Base-by-base conservation (phyloP, 2,329 filamentous ascomycete species). In the Seiridium cupressi region DNA sequence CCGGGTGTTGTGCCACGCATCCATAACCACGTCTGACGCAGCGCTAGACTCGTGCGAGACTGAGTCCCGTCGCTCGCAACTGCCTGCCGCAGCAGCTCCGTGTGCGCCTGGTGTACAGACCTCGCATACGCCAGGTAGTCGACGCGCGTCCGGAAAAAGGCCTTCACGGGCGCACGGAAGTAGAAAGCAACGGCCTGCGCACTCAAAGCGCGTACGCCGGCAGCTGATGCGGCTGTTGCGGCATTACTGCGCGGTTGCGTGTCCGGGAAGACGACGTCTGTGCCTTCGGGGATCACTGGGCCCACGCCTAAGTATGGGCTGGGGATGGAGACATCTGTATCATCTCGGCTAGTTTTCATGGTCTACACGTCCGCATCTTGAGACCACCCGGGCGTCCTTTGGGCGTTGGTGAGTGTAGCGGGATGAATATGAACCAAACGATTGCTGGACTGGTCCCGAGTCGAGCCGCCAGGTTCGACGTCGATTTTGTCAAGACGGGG, bases 151-250 rank as follows among this genome's bases (percentile, higher is more conserved):
- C 92, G 86, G 76, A 97, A 96, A 73, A 97, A 97, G 13, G 93
- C 91, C 76, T 97, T 97, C 57, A 93, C 90, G 1, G 93, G 93
- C 0, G 92, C 92, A 60, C 93, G 84, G 72, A 97, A 97, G 77
- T 96, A 97, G 69, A 97, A 97, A 32, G 92, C 89, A 58, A 97
- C 84, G 68, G 92, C 81, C 71, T 96, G 90, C 6, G 92, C 90
- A 67, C 89, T 93, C 63, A 97, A 74, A 35, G 93, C 93, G 51
- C 93, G 89, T 64, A 93, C 90, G 46, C 91, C 87, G 31, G 93
- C 93, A 4, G 93, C 93, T 31, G 91, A 93, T n/a, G 91, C 90
- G 53, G 91, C 93, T 2, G 84, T 86, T 5, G 84, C 83, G 44
- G 83, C 83, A 70, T 85, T 84, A 70, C 73, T 83, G 58, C 81